Evolutionary conservation across 768 basidiomycete genomes (phyloP).

Genomic region (Russula vinacea): DNA sequence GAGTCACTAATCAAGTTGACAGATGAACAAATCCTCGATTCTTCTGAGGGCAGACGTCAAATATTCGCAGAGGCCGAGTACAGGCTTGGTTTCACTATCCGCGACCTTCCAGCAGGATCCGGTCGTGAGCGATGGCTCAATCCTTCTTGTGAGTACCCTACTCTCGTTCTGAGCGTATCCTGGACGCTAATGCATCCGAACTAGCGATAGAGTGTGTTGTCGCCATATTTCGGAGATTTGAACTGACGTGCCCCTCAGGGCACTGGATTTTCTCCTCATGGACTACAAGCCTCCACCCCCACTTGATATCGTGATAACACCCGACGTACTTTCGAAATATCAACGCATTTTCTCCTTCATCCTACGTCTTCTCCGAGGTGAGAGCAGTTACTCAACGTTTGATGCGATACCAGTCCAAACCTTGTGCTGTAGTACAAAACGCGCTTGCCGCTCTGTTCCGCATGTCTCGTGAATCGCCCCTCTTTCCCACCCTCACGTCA

Average conservation of each 20-base stretch:
- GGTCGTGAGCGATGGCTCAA: conserved; percentile 77
- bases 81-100: conserved; percentile 80
- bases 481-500: conserved; percentile 57
- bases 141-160: conserved; percentile 63
- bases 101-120: conserved; percentile 61
- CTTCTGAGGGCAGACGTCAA: conserved; percentile 9
- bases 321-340: conserved; percentile 75
- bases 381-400: conserved; percentile 24
- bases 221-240: neutral
- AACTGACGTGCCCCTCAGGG: conserved; percentile 44
- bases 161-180: neutral
- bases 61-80: conserved; percentile 62
- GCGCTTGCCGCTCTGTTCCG: conserved; percentile 64
- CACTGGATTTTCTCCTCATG: conserved; percentile 86
- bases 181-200: conserved; percentile 5
- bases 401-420: neutral
- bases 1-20: conserved; percentile 35
- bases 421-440: conserved; percentile 58
- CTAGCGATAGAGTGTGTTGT: conserved; percentile 39
- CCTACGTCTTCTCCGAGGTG: conserved; percentile 75
- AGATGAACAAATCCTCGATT: conserved; percentile 6
- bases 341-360: conserved; percentile 80
- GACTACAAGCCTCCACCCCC: conserved; percentile 87
- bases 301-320: conserved; percentile 67
- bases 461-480: conserved; percentile 49